Conservation (phyloP, 2,329 filamentous ascomycete species). For the Pleurostoma richardsiae region DNA sequence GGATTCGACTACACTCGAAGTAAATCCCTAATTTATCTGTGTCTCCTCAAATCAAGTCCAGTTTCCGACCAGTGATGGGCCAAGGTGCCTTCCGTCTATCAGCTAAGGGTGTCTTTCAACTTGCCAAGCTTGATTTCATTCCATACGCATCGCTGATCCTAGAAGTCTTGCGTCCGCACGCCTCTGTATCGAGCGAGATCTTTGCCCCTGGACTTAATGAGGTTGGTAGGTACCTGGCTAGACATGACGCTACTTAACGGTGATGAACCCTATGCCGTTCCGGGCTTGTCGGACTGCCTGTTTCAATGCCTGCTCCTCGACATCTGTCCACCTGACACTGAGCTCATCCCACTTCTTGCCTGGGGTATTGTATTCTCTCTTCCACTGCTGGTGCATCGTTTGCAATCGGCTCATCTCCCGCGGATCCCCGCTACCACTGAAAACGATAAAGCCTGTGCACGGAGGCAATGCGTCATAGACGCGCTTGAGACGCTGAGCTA, state of each 20-base stretch:
- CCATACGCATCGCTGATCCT: too few relatives aligned
- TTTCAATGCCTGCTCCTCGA: slow-evolving; percentile 58
- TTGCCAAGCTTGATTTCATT: too few relatives aligned
- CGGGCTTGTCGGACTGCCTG: slow-evolving; percentile 52
- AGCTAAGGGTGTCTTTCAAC: too few relatives aligned
- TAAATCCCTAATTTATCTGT: too few relatives aligned
- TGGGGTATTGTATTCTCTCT: slow-evolving; percentile 58
- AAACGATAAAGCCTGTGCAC: slow-evolving; percentile 61
- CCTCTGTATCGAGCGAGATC: too few relatives aligned
- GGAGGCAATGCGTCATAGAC: slow-evolving; percentile 56
- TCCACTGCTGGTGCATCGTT: slow-evolving; percentile 55
- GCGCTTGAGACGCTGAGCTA: slow-evolving; percentile 44
- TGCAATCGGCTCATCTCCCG: slow-evolving; percentile 60
- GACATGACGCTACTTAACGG: slow-evolving; percentile 47
- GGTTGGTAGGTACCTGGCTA: too few relatives aligned
- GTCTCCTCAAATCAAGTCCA: too few relatives aligned
- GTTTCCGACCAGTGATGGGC: too few relatives aligned
- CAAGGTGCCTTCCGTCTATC: too few relatives aligned
- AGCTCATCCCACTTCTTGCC: slow-evolving; percentile 63
- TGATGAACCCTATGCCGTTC: slow-evolving; percentile 59
- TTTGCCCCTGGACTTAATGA: too few relatives aligned
- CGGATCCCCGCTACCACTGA: slow-evolving; percentile 64
- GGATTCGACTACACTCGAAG: too few relatives aligned
- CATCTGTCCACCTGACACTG: slow-evolving; percentile 63
- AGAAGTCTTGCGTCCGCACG: too few relatives aligned